Evolutionary conservation across 2,329 filamentous ascomycete genomes (phyloP).

Genomic region (Cladosporium sp.): DNA sequence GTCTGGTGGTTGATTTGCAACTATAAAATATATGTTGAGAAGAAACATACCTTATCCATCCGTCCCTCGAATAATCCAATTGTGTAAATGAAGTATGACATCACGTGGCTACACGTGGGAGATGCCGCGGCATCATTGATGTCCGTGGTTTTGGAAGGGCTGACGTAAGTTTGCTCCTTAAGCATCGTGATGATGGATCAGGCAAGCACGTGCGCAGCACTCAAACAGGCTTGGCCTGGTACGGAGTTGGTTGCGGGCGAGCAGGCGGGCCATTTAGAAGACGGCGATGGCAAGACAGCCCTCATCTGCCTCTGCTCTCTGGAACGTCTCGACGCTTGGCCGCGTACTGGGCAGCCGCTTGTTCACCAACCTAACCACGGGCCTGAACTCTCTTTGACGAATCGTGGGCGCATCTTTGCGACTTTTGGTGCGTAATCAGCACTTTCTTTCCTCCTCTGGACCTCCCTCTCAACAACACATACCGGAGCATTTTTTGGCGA

Average conservation of each 20-base stretch:
- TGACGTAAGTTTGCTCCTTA: background rate
- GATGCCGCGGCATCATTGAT: too few relatives aligned
- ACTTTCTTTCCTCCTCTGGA: background rate
- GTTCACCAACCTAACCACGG: background rate
- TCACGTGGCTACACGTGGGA: background rate
- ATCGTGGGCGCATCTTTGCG: background rate
- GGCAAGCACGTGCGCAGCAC: background rate
- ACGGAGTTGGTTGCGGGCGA: background rate
- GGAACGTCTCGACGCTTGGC: background rate
- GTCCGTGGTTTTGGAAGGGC: background rate
- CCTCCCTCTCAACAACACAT: background rate
- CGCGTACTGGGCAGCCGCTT: background rate
- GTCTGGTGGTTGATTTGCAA: too few relatives aligned
- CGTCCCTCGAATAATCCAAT: too few relatives aligned
- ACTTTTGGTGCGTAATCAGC: constrained; percentile 1
- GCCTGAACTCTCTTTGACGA: background rate
- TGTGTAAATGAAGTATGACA: background rate
- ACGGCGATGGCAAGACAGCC: background rate
- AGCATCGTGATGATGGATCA: background rate
- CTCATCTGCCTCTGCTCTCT: background rate
- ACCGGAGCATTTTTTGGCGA: background rate
- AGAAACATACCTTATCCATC: too few relatives aligned
- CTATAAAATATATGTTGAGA: too few relatives aligned
- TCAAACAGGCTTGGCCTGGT: background rate
- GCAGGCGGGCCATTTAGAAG: background rate